Evolutionary conservation across 345 rosid species (phyloP).

Genomic region (Salix dunnii): DNA sequence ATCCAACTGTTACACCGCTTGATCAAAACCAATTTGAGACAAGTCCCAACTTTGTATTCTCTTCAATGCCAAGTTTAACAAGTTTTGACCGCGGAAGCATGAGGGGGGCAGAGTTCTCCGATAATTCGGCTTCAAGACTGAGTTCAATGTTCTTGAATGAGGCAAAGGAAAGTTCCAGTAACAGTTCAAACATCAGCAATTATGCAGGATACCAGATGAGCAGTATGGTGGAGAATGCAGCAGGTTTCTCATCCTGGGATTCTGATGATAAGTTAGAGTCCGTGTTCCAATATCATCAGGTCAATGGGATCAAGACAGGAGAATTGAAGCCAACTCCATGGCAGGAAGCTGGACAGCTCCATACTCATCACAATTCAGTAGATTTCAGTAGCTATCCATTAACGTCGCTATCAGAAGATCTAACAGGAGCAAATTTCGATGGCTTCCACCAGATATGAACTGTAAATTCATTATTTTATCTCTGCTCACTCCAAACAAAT

Average conservation of each 20-base stretch:
- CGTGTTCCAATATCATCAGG: conserved; percentile 41
- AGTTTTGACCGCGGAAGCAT: conserved; percentile 39
- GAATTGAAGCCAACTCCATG: conserved; percentile 33
- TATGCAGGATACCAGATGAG: conserved; percentile 38
- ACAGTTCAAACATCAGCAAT: conserved; percentile 49
- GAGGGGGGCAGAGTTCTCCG: conserved; percentile 37
- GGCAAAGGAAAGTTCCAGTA: conserved; percentile 44
- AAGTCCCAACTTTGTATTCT: conserved; percentile 27
- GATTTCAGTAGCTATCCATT: conserved; percentile 50
- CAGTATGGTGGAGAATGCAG: conserved; percentile 31
- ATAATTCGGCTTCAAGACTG: conserved; percentile 41
- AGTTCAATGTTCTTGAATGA: conserved; percentile 33
- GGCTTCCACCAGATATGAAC: conserved; percentile 47
- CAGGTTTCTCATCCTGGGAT: conserved; percentile 34
- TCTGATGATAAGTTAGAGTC: conserved; percentile 26
- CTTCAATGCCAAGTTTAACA: conserved; percentile 47
- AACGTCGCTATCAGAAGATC: conserved; percentile 54
- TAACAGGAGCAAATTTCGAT: conserved; percentile 44
- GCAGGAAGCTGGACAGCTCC: conserved; percentile 32
- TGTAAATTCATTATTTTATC: conserved; percentile 30
- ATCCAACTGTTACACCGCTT: conserved; percentile 7
- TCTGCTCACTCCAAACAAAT: not conserved
- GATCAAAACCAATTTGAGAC: conserved; percentile 33
- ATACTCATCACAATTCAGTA: conserved; percentile 29
- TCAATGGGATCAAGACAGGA: conserved; percentile 35